Evolutionary conservation across 352 stramenopile species (phyloP).

Genomic region (Phytophthora parvispora): DNA sequence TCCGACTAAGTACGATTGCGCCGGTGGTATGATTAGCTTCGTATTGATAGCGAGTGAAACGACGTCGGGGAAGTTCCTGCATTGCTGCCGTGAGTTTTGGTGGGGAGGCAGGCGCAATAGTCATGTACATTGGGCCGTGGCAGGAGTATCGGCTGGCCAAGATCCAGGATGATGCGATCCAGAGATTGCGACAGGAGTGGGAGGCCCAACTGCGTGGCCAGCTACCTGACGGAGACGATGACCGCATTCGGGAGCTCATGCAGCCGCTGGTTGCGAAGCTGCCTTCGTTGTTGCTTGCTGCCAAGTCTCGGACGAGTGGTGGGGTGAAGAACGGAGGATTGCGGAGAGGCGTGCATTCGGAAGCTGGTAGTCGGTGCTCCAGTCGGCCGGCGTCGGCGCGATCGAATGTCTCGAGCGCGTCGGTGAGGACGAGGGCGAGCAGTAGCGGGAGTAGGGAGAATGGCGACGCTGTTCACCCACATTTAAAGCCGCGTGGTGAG

Average conservation of each 20-base stretch:
- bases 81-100: constrained; percentile 1
- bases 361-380: constrained; percentile 26
- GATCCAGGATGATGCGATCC: constrained; percentile 84
- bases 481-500: constrained; percentile 12
- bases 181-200: constrained; percentile 73
- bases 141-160: constrained; percentile 89
- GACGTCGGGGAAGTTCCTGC: constrained; percentile 6
- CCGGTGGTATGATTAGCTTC: constrained; percentile 19
- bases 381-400: constrained; percentile 32
- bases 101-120: background rate
- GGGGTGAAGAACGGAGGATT: constrained; percentile 6
- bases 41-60: constrained; percentile 39
- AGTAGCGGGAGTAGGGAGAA: background rate
- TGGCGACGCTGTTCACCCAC: constrained; percentile 8
- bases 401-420: constrained; percentile 29
- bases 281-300: constrained; percentile 67
- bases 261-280: constrained; percentile 80
- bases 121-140: constrained; percentile 89
- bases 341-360: constrained; percentile 8
- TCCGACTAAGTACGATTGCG: constrained; percentile 35
- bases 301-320: constrained; percentile 37
- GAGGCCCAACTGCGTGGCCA: constrained; percentile 68
- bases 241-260: constrained; percentile 81
- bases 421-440: constrained; percentile 13
- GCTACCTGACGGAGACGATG: constrained; percentile 56